Conservation (phyloP, 805 yeast species). For the Candida koratica region DNA sequence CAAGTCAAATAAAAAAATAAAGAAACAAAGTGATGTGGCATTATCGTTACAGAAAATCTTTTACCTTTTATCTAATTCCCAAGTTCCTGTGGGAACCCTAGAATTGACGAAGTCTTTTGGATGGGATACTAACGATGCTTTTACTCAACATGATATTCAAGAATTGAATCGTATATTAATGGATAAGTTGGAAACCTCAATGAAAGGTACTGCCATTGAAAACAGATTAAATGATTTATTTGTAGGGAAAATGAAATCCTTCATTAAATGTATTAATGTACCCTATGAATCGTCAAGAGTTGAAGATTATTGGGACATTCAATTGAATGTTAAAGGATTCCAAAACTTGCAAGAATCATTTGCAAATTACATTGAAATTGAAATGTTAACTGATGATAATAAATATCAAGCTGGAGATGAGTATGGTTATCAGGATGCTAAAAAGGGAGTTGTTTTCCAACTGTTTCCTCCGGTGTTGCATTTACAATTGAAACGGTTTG, state of each 20-base stretch:
- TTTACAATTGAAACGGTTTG: slow-evolving; percentile 89
- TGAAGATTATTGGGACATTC: slow-evolving; percentile 98
- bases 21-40: slow-evolving; percentile 53
- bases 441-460: slow-evolving; percentile 91
- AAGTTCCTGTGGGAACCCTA: slow-evolving; percentile 73
- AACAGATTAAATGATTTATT: slow-evolving; percentile 64
- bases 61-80: slow-evolving; percentile 70
- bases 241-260: slow-evolving; percentile 96
- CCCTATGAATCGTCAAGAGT: slow-evolving; percentile 86
- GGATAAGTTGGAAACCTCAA: slow-evolving; percentile 87
- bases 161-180: slow-evolving; percentile 91
- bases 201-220: slow-evolving; percentile 79
- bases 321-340: slow-evolving; percentile 85
- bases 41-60: slow-evolving; percentile 85
- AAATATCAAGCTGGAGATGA: slow-evolving; percentile 87
- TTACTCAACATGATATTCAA: slow-evolving; percentile 97
- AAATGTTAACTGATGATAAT: slow-evolving; percentile 88
- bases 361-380: slow-evolving; percentile 81
- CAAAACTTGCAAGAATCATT: slow-evolving; percentile 70
- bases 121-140: slow-evolving; percentile 94
- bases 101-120: slow-evolving; percentile 92
- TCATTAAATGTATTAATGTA: slow-evolving; percentile 86
- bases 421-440: slow-evolving; percentile 89
- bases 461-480: slow-evolving; percentile 90
- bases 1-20: slow-evolving; percentile 20